Conservation (phyloP, 164 flowering plant species). For the Macadamia tetraphylla region DNA sequence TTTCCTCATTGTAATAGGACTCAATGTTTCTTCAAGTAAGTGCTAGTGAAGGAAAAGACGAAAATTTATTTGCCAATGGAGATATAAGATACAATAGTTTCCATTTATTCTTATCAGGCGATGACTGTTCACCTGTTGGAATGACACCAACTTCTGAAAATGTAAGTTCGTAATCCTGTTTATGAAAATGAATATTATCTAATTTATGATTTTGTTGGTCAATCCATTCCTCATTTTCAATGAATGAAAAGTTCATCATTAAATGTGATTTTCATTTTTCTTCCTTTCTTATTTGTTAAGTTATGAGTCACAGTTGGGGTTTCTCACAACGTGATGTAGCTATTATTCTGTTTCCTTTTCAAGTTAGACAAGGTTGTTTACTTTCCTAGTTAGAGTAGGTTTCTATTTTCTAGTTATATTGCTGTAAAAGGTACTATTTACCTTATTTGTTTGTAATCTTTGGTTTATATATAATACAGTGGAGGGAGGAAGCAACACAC, state of each 20-base stretch:
- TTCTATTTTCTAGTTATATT: too few species aligned
- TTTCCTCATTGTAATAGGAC: conserved; percentile 14
- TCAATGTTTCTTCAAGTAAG: conserved; percentile 14
- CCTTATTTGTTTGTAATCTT: too few species aligned
- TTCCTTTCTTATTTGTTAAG: too few species aligned
- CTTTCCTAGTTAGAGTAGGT: too few species aligned
- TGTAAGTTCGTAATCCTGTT: conserved; percentile 29
- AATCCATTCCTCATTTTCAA: background rate
- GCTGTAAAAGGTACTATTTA: too few species aligned
- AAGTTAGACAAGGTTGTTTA: too few species aligned
- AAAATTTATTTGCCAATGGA: conserved; percentile 16
- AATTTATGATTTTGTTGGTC: background rate
- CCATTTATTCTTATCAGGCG: conserved; percentile 59
- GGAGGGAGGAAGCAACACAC: too few species aligned
- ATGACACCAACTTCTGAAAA: conserved; percentile 29
- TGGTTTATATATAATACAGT: too few species aligned
- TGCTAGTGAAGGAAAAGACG: conserved; percentile 14
- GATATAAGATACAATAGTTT: conserved; percentile 29
- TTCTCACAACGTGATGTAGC: too few species aligned
- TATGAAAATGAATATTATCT: background rate
- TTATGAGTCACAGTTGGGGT: too few species aligned
- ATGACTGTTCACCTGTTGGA: conserved; percentile 31
- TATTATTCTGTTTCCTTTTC: too few species aligned
- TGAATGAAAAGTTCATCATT: background rate
- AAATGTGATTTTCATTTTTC: too few species aligned